Percentiles rank a stretch among this genome's conserved stretches.
These are phyloP conservation scores for Eimeria praecox DNA, from an alignment of 169 alveolate genomes.

Conservation along the genomic window DNA sequence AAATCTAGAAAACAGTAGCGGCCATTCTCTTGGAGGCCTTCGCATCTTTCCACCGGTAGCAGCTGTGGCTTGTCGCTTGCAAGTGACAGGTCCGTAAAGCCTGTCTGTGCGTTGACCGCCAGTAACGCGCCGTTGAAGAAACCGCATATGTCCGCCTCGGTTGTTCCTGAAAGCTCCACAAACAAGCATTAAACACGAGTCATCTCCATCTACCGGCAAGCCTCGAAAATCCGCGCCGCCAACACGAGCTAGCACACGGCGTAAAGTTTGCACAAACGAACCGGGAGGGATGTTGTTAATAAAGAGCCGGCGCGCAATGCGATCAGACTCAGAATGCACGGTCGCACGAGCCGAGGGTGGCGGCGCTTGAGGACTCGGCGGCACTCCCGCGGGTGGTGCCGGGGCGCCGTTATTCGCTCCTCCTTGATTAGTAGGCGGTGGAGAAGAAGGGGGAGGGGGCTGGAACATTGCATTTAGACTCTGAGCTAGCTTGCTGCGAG, in stretches of 20 bases:
- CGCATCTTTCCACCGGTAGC: slow-evolving; percentile 82
- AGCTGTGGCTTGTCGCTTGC: slow-evolving; percentile 76
- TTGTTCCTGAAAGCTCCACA: slow-evolving; percentile 71
- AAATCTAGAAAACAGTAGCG: slow-evolving; percentile 91
- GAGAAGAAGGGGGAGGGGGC: slow-evolving; percentile 70
- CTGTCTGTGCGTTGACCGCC: slow-evolving; percentile 82
- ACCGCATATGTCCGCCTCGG: slow-evolving; percentile 82
- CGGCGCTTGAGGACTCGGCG: slow-evolving; percentile 19
- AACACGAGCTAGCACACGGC: background rate
- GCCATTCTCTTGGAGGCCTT: slow-evolving; percentile 79
- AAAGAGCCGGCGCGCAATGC: slow-evolving; percentile 68
- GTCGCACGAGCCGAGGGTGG: slow-evolving; percentile 35
- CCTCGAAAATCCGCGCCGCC: background rate
- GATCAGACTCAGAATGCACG: slow-evolving; percentile 53
- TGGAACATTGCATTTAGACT: slow-evolving; percentile 70
- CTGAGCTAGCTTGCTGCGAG: slow-evolving; percentile 64
- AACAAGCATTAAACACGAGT: background rate
- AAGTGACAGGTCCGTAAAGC: slow-evolving; percentile 50
- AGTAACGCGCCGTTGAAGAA: slow-evolving; percentile 84
- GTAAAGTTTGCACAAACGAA: background rate
- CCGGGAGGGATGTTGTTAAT: slow-evolving; percentile 67
- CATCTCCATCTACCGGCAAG: background rate
- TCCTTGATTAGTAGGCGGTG: slow-evolving; percentile 57
- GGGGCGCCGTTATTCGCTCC: slow-evolving; percentile 24
- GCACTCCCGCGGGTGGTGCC: slow-evolving; percentile 7